Evolutionary conservation across 306 rosid genomes (phyloP), one percentile per base, ranked within the genome.

Genomic region (Morella rubra): DNA sequence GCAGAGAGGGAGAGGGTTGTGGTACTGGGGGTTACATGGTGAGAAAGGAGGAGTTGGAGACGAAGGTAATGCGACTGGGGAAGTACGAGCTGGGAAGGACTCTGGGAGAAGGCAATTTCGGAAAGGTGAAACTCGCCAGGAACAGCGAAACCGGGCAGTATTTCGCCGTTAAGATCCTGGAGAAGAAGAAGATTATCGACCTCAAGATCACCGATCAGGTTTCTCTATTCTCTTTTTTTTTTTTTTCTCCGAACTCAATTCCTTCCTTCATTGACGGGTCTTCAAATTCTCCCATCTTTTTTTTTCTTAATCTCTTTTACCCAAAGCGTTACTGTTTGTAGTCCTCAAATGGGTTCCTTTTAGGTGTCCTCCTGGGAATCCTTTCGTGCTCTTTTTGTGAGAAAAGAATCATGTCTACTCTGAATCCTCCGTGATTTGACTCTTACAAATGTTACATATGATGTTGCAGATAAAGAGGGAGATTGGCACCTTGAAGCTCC

Each of bases 401-500:
- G 14, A 15, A 32, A 32, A 32, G 37, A 32, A 32, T 37, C 27
- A 56, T n/a, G n/a, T 56, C 13, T 19, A 56, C 27, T 62, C 42
- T 9, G 11, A 62, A 37, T 37, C 19, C 8, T 19, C 20, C 6
- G 11, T 12, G 5, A 13, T 40, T 41, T 65, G 16, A 3, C 42
- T 8, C 41, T 44, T 15, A 42, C 16, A 8, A 50, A 7, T 66
- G 53, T 49, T 49, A 14, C 14, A 22, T 16, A 65, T 18, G 50
- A 6, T 40, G 50, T 85, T 81, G 88, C 93, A 95, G 99, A 92
- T 95, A 75, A 92, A 92, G 91, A 88, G 97, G 75, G 99, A 95
- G 79, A 95, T 95, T 41, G 80, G 76, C 18, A 86, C 97, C 72
- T 84, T 90, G 72, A 95, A 92, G 85, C 91, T 90, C n/a, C 92